Base-by-base conservation (phyloP, 306 rosid species). In the Vigna angularis region DNA sequence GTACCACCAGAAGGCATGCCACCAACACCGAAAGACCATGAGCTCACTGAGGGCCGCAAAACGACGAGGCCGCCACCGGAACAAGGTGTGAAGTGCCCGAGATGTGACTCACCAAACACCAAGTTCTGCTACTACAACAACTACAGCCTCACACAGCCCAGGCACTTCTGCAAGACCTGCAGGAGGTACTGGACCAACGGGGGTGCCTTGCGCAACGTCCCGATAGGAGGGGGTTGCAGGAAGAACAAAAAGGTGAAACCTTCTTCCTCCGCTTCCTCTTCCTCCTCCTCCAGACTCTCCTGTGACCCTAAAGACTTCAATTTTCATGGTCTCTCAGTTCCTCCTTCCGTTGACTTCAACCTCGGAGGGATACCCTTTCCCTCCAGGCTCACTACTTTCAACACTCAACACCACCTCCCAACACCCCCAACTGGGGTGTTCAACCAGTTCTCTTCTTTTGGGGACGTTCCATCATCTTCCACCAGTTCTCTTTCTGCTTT, bases 51-150 rank as follows among this genome's bases (percentile, higher is more conserved):
- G 3, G 71, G 75, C 28, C 32, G 70, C 44, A 85, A 79, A 82
- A 30, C 84, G 2, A 83, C 73, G 72, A 83, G 74, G 74, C 73
- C 84, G n/a, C 50, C 72, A 44, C 83, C 87, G 7, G 89, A 84
- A 36, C 91, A 84, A 51, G 78, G 80, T 45, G 77, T 79, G 2
- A 92, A 88, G 82, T 92, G 97, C 47, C 97, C 97, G 0, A 48
- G 97, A 26, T 92, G 97, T 49, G 93, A 90, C 61, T 92, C 97
- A 0, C 85, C 93, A 9, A 90, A 90, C 88, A 92, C 97, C 75
- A 92, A 92, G 34, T 92, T 92, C 86, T 92, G 97, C 70, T 92
- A 92, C 89, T 92, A 88, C 87, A 92, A 92, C 85, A 92, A 92
- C 70, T 92, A 92, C 87, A 90, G 96, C 83, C 89, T 92, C 13